phyloP scores from a whole-genome alignment of 805 yeast genomes.

The Schwanniomyces sp. region DNA sequence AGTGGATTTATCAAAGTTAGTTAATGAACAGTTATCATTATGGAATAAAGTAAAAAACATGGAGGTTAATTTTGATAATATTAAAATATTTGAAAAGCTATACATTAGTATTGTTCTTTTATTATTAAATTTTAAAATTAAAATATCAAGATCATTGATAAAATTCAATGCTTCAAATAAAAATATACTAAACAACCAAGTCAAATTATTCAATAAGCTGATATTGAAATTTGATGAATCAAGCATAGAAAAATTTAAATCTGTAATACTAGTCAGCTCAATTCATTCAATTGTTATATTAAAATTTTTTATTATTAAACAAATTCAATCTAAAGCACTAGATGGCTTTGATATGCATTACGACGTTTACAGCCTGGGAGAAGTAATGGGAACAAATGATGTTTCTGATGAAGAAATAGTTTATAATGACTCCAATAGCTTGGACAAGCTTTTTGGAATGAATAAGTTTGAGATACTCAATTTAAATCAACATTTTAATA shows the following conservation, averaged over 20 bases:
- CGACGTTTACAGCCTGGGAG: neutral
- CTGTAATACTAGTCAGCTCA: slow-evolving; percentile 23
- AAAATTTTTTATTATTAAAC: slow-evolving; percentile 25
- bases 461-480: slow-evolving; percentile 25
- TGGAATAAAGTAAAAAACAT: slow-evolving; percentile 19
- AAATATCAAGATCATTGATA: slow-evolving; percentile 11
- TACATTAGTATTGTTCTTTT: slow-evolving; percentile 31
- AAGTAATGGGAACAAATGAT: neutral
- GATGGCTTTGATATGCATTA: neutral
- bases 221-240: slow-evolving; percentile 14
- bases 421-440: neutral
- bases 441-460: slow-evolving; percentile 3
- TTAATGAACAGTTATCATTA: slow-evolving; percentile 19
- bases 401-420: neutral
- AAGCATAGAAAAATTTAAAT: slow-evolving; percentile 10
- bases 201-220: slow-evolving; percentile 29
- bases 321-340: slow-evolving; percentile 5
- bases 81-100: slow-evolving; percentile 25
- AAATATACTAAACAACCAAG: slow-evolving; percentile 29
- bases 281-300: slow-evolving; percentile 30
- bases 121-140: slow-evolving; percentile 20
- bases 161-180: slow-evolving; percentile 7
- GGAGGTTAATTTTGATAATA: slow-evolving; percentile 9
- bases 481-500: slow-evolving; percentile 17
- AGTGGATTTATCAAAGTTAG: slow-evolving; percentile 6